A percentile compares a stretch with the other conserved stretches of the same genome.
Evolutionary conservation across 805 yeast species (phyloP).

Genomic region (Yamadazyma sp.): DNA sequence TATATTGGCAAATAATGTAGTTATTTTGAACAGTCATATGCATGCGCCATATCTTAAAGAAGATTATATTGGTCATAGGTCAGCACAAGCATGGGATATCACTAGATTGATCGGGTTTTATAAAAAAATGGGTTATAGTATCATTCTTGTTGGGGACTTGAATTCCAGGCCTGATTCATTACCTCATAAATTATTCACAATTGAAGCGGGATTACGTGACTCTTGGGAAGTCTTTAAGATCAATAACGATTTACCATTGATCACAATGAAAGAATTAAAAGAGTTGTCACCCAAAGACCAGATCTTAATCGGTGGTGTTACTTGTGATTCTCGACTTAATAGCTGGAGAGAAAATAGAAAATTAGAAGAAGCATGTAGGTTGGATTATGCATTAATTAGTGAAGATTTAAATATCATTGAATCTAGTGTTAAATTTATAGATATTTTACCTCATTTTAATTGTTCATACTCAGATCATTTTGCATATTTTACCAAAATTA

Average conservation of each 20-base stretch:
- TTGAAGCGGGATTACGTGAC: constrained; percentile 67
- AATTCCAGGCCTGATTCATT: constrained; percentile 86
- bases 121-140: constrained; percentile 73
- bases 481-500: constrained; percentile 54
- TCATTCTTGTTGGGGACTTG: constrained; percentile 88
- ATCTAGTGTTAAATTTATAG: constrained; percentile 77
- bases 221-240: constrained; percentile 71
- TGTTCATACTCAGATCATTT: constrained; percentile 91
- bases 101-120: constrained; percentile 61
- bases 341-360: constrained; percentile 70
- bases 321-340: constrained; percentile 84
- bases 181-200: constrained; percentile 70
- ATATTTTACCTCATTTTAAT: constrained; percentile 49
- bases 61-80: constrained; percentile 83
- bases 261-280: constrained; percentile 18
- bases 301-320: constrained; percentile 70
- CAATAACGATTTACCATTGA: constrained; percentile 3
- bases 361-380: constrained; percentile 73
- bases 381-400: constrained; percentile 87
- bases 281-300: constrained; percentile 46
- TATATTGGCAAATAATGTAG: constrained; percentile 57
- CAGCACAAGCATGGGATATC: constrained; percentile 97
- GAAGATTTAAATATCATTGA: constrained; percentile 48
- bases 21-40: constrained; percentile 88
- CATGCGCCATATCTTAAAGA: constrained; percentile 95